These are phyloP conservation scores for Kurtzmaniella quercitrusa DNA, from an alignment of 1,139 yeast species.

Conservation along the genomic window DNA sequence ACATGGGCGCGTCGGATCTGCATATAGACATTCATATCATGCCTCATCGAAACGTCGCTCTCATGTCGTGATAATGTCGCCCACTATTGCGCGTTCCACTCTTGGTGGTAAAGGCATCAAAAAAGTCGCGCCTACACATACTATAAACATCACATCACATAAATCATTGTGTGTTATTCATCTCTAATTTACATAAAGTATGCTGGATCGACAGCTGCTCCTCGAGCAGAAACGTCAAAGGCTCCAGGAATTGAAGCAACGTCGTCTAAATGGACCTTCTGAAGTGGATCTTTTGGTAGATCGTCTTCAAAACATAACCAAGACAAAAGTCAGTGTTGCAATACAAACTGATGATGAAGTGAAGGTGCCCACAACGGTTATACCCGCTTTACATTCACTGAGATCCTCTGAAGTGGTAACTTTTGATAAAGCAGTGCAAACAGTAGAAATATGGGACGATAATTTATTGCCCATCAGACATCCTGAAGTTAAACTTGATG, in stretches of 20 bases:
- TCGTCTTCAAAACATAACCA: constrained; percentile 11
- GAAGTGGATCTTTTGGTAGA: constrained; percentile 20
- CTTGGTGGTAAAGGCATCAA: not conserved
- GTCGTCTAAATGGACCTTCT: constrained; percentile 19
- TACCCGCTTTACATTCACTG: not conserved
- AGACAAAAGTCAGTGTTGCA: constrained; percentile 20
- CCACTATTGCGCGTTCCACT: too few relatives aligned
- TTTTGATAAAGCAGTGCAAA: constrained; percentile 33
- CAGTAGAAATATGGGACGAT: constrained; percentile 8
- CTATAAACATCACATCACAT: too few relatives aligned
- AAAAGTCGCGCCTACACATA: not conserved
- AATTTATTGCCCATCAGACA: too few relatives aligned
- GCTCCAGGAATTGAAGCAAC: constrained; percentile 35
- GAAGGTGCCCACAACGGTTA: not conserved
- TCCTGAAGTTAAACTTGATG: too few relatives aligned
- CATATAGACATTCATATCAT: too few relatives aligned
- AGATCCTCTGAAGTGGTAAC: constrained; percentile 15
- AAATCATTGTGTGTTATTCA: not conserved
- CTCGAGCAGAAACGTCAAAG: constrained; percentile 42
- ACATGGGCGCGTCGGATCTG: too few relatives aligned
- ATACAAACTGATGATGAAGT: constrained; percentile 21
- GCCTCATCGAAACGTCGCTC: not conserved
- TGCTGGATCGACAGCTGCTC: constrained; percentile 35
- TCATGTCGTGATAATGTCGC: too few relatives aligned
- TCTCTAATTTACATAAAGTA: not conserved